Base-by-base conservation (phyloP, 148 eudicot genomes). In the Rhododendron mucronatum region DNA sequence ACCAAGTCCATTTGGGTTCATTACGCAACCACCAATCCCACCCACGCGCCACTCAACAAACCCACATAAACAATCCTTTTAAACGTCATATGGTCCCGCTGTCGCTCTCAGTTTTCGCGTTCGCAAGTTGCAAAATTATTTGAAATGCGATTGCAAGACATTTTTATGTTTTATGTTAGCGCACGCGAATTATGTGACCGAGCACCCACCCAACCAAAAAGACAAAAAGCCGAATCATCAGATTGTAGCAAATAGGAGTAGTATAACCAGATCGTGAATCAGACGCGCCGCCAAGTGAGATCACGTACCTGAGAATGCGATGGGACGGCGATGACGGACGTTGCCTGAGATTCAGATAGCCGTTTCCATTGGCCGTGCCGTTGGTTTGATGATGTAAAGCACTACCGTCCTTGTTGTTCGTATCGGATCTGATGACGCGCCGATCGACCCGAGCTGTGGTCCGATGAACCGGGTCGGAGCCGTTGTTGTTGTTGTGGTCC, bases 271-370 rank as follows among this genome's bases (percentile, higher is more conserved):
- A 78, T 47, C 35, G 81, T 44, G 48, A 76, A 41, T 0, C 28
- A 23, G 14, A 44, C 81, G 51, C 81, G 81, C 81, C 15, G 11
- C 5, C 14, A 44, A 23, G n/a, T 23, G 30, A 45, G 81, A 39
- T 44, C 13, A 0, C 26, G 69, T 55, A 75, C 98, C 98, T 93
- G 85, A 93, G 91, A 84, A 92, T 83, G 33, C 98, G 96, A 53
- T 87, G 92, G 79, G 91, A 89, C 3, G 98, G 96, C 20, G 96
- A 93, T 0, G 91, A 88, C 9, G 96, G 83, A n/a, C 98, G 94
- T 41, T 91, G 96, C 55, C 98, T 90, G 86, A 95, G 95, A 88
- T 95, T 94, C 14, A 92, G 77, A 81, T 89, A 89, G 0, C 89
- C 92, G 83, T 88, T 88, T 35, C 87, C 86, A 47, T 84, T 85